Conservation (phyloP, 2,329 filamentous ascomycete genomes). For the Pseudogymnoascus sp. region DNA sequence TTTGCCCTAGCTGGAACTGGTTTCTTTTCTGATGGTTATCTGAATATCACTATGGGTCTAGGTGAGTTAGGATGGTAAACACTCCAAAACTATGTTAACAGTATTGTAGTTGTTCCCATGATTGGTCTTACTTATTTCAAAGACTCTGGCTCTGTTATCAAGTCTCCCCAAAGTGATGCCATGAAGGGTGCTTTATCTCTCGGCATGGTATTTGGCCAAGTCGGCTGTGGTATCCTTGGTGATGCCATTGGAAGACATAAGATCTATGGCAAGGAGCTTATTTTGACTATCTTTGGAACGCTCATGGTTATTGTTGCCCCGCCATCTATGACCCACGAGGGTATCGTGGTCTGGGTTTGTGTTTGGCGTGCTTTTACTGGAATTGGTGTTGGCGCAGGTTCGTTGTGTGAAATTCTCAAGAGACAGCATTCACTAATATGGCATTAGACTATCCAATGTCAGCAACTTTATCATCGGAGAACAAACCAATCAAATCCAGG, state of each 20-base stretch:
- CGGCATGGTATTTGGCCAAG: constrained; percentile 39
- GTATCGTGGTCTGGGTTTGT: constrained; percentile 36
- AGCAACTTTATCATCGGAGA: constrained; percentile 59
- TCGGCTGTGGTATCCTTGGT: constrained; percentile 38
- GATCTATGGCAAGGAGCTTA: constrained; percentile 42
- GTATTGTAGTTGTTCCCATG: constrained; percentile 20
- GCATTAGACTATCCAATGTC: constrained; percentile 57
- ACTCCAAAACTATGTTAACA: neutral
- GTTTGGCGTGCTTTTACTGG: constrained; percentile 40
- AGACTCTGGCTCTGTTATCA: constrained; percentile 10
- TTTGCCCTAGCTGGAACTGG: constrained; percentile 21
- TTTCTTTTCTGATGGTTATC: constrained; percentile 24
- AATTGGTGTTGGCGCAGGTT: constrained; percentile 42
- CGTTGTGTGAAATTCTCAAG: neutral
- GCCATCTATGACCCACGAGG: constrained; percentile 30
- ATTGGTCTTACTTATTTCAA: constrained; percentile 23
- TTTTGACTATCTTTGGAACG: constrained; percentile 37
- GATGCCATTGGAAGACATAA: constrained; percentile 41
- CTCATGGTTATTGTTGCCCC: constrained; percentile 38
- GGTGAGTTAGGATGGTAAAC: constrained; percentile 13
- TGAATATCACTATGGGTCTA: constrained; percentile 24
- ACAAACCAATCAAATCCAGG: constrained; percentile 39
- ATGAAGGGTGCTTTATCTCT: constrained; percentile 39
- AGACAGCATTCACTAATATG: neutral
- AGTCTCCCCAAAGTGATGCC: neutral